Conservation (phyloP, 1,284 basidiomycete genomes). For the Hemileccinum hortonii region DNA sequence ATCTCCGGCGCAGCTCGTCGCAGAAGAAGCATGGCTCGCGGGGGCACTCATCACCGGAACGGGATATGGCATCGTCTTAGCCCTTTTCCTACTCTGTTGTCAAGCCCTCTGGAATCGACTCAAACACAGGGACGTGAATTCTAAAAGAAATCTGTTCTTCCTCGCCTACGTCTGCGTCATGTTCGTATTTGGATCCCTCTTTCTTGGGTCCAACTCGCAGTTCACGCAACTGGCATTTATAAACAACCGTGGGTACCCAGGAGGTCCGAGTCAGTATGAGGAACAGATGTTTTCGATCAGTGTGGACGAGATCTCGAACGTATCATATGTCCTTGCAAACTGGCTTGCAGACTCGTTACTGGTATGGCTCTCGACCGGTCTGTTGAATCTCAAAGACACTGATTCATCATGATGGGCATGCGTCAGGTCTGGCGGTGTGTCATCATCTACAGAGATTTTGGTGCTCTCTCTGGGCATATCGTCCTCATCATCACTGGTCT, state of each 20-base stretch:
- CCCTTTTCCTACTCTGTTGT: conserved; percentile 29
- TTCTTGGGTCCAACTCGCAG: conserved; percentile 26
- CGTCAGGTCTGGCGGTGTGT: conserved; percentile 35
- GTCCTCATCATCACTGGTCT: conserved; percentile 18
- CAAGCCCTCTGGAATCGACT: conserved; percentile 20
- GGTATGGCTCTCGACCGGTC: conserved; percentile 15
- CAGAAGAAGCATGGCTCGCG: conserved; percentile 31
- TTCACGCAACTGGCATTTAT: conserved; percentile 36
- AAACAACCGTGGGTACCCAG: conserved; percentile 33
- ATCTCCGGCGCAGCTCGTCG: conserved; percentile 17
- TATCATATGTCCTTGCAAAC: conserved; percentile 27
- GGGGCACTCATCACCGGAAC: conserved; percentile 27
- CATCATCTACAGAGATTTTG: conserved; percentile 28
- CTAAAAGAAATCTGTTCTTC: conserved; percentile 18
- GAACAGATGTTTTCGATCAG: conserved; percentile 23
- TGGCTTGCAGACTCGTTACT: conserved; percentile 34
- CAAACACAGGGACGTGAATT: conserved; percentile 10
- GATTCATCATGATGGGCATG: neutral
- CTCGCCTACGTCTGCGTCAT: conserved; percentile 28
- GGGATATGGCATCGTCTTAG: conserved; percentile 26
- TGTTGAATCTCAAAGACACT: neutral
- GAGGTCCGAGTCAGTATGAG: conserved; percentile 27
- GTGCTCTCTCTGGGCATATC: conserved; percentile 7
- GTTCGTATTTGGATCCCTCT: conserved; percentile 31
- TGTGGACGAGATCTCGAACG: conserved; percentile 25